Evolutionary conservation across 441 rosid species (phyloP).

Genomic region (Jatropha podagrica): DNA sequence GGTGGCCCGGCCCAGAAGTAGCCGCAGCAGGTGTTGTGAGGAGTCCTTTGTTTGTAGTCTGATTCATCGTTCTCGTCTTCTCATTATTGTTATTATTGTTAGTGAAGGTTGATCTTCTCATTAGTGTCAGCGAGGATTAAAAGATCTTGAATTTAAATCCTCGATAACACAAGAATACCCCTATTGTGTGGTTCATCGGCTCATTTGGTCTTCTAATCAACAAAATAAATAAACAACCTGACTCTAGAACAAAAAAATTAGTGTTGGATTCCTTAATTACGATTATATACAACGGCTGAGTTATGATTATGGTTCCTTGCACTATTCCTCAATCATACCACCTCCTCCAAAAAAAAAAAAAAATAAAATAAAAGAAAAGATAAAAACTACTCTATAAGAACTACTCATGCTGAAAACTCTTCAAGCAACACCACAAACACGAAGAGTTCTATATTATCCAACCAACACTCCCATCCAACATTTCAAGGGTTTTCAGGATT

Average conservation of each 20-base stretch:
- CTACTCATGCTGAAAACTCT: neutral
- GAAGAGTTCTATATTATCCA: neutral
- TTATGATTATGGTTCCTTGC: neutral
- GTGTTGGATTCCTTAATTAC: neutral
- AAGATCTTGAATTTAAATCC: too few relatives aligned
- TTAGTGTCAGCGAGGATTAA: too few relatives aligned
- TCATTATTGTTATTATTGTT: too few relatives aligned
- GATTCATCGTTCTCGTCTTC: too few relatives aligned
- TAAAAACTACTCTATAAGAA: neutral
- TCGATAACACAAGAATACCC: too few relatives aligned
- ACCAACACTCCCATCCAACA: neutral
- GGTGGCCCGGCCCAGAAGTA: too few relatives aligned
- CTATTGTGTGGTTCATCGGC: too few relatives aligned
- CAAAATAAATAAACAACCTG: neutral
- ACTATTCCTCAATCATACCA: neutral
- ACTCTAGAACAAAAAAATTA: neutral
- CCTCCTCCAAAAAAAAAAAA: neutral
- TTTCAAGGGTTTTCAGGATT: constrained; percentile 12
- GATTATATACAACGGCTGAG: neutral
- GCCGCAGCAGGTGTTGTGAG: too few relatives aligned
- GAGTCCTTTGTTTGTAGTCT: too few relatives aligned
- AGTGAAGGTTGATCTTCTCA: too few relatives aligned
- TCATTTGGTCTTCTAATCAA: too few relatives aligned
- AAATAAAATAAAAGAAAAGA: neutral
- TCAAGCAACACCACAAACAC: neutral